These are phyloP conservation scores for Orbilia brochopaga DNA, from an alignment of 2,329 filamentous ascomycete species.

Conservation along the genomic window DNA sequence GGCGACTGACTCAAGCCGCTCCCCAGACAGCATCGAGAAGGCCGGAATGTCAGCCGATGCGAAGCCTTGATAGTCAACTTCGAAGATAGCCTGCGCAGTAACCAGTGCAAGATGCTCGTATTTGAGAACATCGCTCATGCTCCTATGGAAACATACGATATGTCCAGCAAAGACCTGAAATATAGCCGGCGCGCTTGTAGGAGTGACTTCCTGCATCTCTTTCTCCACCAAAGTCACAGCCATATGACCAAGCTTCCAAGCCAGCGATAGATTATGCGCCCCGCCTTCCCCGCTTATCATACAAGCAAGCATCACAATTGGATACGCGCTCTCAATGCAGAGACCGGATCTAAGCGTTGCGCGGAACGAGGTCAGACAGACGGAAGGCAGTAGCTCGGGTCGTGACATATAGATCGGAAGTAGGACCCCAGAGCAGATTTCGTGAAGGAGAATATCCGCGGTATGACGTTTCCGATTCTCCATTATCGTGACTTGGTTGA, in stretches of 20 bases:
- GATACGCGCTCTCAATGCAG: constrained; percentile 54
- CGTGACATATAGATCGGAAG: constrained; percentile 55
- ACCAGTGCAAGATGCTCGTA: constrained; percentile 54
- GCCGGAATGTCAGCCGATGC: constrained; percentile 54
- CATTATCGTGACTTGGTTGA: constrained; percentile 52
- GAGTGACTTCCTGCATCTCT: constrained; percentile 49
- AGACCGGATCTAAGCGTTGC: constrained; percentile 54
- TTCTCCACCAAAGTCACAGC: constrained; percentile 55
- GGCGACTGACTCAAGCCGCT: constrained; percentile 51
- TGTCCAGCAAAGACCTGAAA: constrained; percentile 55
- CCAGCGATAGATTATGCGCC: constrained; percentile 52
- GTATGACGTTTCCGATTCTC: constrained; percentile 50
- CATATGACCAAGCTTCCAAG: constrained; percentile 53
- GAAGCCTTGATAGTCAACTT: constrained; percentile 55
- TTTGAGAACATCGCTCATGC: constrained; percentile 54
- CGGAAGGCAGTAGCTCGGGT: constrained; percentile 53
- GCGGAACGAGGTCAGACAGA: constrained; percentile 54
- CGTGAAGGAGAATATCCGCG: constrained; percentile 54
- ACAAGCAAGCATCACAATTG: constrained; percentile 55
- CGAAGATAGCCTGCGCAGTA: constrained; percentile 54
- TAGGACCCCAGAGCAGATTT: constrained; percentile 54
- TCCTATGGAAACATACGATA: constrained; percentile 55
- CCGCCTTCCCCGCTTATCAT: constrained; percentile 54
- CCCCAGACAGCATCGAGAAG: constrained; percentile 55
- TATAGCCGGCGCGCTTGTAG: constrained; percentile 53